Conservation (phyloP, 1,139 yeast species). For the Pichia sp. region DNA sequence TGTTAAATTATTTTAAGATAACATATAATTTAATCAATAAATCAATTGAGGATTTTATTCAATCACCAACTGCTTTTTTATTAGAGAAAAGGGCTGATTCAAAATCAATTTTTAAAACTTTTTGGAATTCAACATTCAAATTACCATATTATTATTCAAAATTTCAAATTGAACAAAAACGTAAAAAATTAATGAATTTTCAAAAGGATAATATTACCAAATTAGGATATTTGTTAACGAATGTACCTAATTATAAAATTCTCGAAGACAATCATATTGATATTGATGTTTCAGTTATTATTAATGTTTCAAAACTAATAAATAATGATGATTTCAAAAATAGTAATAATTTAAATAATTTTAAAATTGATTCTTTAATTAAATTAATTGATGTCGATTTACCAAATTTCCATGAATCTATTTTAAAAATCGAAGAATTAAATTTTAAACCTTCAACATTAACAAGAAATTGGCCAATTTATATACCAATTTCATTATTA, state of each 20-base stretch:
- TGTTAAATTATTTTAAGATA: background rate
- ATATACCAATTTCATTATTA: slow-evolving; percentile 35
- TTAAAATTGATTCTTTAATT: background rate
- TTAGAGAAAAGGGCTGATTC: slow-evolving; percentile 19
- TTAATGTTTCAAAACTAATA: background rate
- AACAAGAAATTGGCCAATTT: slow-evolving; percentile 64
- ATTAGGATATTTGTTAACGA: slow-evolving; percentile 32
- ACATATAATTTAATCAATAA: slow-evolving; percentile 8
- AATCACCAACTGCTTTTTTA: slow-evolving; percentile 23
- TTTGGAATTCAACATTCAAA: slow-evolving; percentile 28
- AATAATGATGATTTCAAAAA: background rate
- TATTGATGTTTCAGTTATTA: slow-evolving; percentile 1
- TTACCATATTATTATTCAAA: slow-evolving; percentile 32
- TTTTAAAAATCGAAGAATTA: background rate
- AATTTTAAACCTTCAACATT: slow-evolving; percentile 43
- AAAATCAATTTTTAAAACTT: slow-evolving; percentile 15
- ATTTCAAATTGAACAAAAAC: slow-evolving; percentile 28
- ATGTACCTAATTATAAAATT: slow-evolving; percentile 26
- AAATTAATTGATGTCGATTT: slow-evolving; percentile 3
- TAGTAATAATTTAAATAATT: background rate
- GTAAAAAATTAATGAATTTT: slow-evolving; percentile 20
- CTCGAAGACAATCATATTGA: background rate
- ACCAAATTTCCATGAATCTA: slow-evolving; percentile 13
- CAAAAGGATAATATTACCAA: slow-evolving; percentile 29
- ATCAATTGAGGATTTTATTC: slow-evolving; percentile 14